phyloP scores from a whole-genome alignment of 257 asterid genomes.

The Solanum chmielewskii region DNA sequence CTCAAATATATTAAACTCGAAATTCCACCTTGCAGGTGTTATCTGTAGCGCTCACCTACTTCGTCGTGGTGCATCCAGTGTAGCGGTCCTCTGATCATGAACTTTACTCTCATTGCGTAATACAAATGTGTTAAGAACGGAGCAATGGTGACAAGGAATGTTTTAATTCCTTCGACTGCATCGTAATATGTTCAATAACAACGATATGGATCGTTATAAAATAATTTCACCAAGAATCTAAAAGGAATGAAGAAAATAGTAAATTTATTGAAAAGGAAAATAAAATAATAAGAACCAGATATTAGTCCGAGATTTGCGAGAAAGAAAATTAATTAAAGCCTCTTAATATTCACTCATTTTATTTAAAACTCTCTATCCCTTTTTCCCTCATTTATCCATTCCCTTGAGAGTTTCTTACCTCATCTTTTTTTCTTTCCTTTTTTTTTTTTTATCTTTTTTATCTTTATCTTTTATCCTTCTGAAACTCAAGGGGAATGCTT shows the following conservation, averaged over 20 bases:
- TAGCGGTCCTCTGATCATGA: not conserved
- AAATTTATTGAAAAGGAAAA: not conserved
- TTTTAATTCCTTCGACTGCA: not conserved
- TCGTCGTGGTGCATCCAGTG: not conserved
- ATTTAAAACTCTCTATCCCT: not conserved
- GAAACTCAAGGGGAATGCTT: conserved; percentile 1
- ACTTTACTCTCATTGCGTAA: not conserved
- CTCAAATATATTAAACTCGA: not conserved
- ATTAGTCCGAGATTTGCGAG: not conserved
- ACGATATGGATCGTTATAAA: not conserved
- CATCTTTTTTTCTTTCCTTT: not conserved
- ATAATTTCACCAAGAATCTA: not conserved
- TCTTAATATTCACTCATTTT: not conserved
- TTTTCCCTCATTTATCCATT: not conserved
- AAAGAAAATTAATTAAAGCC: not conserved
- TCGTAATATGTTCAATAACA: not conserved
- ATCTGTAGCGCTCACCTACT: not conserved
- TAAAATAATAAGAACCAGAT: not conserved
- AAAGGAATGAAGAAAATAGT: not conserved
- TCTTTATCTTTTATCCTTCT: not conserved
- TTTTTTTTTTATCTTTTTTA: not conserved
- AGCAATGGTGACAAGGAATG: not conserved
- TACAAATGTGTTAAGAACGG: not conserved
- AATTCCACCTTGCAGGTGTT: not conserved
- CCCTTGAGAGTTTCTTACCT: conserved; percentile 2